phyloP scores from a whole-genome alignment of 2,329 filamentous ascomycete genomes.

The Botrytis aclada region DNA sequence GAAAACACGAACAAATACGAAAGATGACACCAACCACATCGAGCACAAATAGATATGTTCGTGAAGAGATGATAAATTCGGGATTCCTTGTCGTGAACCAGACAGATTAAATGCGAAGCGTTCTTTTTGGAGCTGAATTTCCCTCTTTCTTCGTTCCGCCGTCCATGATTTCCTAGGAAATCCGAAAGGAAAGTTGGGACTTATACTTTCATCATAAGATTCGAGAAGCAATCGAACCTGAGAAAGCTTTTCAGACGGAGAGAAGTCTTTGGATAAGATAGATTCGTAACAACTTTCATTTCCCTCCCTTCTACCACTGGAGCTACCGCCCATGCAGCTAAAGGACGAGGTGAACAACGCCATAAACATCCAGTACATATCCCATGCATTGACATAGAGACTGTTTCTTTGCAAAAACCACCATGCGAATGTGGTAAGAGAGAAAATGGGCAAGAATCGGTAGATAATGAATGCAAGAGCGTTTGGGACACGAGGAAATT shows the following conservation, averaged over 20 bases:
- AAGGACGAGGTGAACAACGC: rapidly evolving
- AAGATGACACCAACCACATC: rapidly evolving
- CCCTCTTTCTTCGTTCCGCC: not conserved
- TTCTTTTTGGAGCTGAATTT: not conserved
- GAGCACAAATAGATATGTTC: rapidly evolving
- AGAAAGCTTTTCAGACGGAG: not conserved
- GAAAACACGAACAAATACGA: not conserved
- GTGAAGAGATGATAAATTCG: rapidly evolving
- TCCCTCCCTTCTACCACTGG: too few species aligned
- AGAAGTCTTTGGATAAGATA: not conserved
- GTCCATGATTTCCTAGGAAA: not conserved
- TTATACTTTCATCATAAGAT: not conserved
- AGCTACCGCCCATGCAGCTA: rapidly evolving
- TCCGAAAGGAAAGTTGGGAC: not conserved
- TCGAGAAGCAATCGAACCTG: not conserved
- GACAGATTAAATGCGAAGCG: not conserved
- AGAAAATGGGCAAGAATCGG: not conserved
- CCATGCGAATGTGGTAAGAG: not conserved
- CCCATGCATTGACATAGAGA: rapidly evolving
- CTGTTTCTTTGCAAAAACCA: not conserved
- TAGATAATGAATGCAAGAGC: not conserved
- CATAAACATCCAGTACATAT: rapidly evolving
- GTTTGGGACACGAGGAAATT: not conserved
- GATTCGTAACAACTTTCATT: too few species aligned
- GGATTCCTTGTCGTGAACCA: not conserved